Base-by-base conservation (phyloP, 2,329 filamentous ascomycete species). In the Fusarium irregulare region DNA sequence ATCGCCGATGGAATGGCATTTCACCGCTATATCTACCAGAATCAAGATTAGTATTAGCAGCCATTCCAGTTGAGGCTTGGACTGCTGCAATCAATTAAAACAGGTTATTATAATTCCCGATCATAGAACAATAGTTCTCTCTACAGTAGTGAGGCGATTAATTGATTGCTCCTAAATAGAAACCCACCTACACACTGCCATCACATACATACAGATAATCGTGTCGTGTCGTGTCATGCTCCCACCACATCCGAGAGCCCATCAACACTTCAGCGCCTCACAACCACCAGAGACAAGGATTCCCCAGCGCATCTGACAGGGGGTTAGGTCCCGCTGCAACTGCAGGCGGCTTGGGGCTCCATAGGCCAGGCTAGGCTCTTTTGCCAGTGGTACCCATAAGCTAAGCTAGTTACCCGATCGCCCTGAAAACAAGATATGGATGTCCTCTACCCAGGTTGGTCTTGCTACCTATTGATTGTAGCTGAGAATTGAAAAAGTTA, bases 181-280 rank as follows among this genome's bases (percentile, higher is more conserved):
- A 23, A 46, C 42, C 63, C 61, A 46, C 44, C 63, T 56, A 46
- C 47, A 41, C 32, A 56, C 25, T 42, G 47, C 60, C 46, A 57
- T 63, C 50, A 57, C 50, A 51, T 53, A 51, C 49, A n/a, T 42
- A 53, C 49, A 53, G 23, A 42, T 28, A 41, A 28, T 62, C 37
- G 46, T 73, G 69, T 71, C 37, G 46, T 73, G 69, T 71, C 69
- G 67, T 75, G 73, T 73, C 66, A 60, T 64, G 51, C 58, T 57
- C 42, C 48, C 54, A 55, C 48, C 53, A 53, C 59, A 51, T 50
- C 46, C 37, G n/a, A 53, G 18, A 41, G 32, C 28, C 45, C 32
- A 53, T 34, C 56, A 60, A 37, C 9, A 37, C 16, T 30, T 47
- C 65, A 67, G 62, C 67, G 66, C 67, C 66, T 70, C 66, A 69